Evolutionary conservation across 2,329 filamentous ascomycete genomes (phyloP).

Genomic region (Tympanopsis confertula): DNA sequence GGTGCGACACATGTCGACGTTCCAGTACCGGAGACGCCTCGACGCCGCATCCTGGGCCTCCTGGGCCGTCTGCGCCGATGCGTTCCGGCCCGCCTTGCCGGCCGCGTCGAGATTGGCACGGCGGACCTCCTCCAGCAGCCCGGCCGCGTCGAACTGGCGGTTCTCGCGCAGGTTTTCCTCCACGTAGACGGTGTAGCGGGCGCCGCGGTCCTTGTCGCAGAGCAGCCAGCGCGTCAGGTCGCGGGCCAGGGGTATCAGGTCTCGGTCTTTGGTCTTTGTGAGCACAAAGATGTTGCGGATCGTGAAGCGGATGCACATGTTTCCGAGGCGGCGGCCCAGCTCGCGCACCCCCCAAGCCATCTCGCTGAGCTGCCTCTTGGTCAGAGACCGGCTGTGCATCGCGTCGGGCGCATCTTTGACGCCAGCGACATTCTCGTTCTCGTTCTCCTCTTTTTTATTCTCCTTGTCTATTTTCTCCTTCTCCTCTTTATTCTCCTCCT

Average conservation of each 20-base stretch:
- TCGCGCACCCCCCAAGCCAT: conserved; percentile 68
- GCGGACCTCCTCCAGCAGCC: conserved; percentile 38
- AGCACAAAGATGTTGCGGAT: conserved; percentile 58
- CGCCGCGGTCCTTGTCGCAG: conserved; percentile 34
- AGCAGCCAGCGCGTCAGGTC: conserved; percentile 55
- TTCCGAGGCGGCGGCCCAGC: conserved; percentile 55
- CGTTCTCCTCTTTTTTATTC: conserved; percentile 4
- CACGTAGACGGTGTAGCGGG: conserved; percentile 51
- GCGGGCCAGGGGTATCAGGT: conserved; percentile 46
- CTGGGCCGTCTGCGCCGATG: too few relatives aligned
- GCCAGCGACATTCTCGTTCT: background rate
- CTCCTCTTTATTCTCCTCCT: too few relatives aligned
- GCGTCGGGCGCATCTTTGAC: background rate
- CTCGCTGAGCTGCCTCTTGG: conserved; percentile 61
- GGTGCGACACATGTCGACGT: conserved; percentile 45
- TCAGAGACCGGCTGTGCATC: conserved; percentile 39
- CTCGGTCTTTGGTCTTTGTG: conserved; percentile 57
- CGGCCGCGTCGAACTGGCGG: conserved; percentile 43
- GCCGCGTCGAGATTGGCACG: conserved; percentile 24
- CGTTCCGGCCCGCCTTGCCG: conserved; percentile 18
- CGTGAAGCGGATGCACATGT: conserved; percentile 51
- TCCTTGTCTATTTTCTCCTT: conserved; percentile 3
- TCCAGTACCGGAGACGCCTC: conserved; percentile 52
- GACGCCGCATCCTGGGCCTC: conserved; percentile 14
- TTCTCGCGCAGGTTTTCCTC: conserved; percentile 52